phyloP scores from a whole-genome alignment of 257 asterid species.

The Vinca minor region DNA sequence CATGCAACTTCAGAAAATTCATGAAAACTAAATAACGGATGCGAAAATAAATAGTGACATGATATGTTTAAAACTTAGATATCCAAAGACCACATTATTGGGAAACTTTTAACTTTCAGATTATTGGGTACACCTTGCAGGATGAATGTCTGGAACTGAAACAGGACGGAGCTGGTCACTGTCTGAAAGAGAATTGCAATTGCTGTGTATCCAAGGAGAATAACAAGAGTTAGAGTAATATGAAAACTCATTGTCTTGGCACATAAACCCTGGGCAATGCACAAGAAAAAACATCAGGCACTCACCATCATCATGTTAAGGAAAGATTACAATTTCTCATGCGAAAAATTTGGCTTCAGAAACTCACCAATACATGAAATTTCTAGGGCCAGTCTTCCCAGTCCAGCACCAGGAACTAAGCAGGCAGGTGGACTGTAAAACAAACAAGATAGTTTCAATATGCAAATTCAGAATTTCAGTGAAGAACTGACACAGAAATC shows the following conservation, averaged over 20 bases:
- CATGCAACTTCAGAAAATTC: neutral
- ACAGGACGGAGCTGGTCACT: conserved; percentile 87
- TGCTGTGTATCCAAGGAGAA: conserved; percentile 97
- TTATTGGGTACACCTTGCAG: conserved; percentile 70
- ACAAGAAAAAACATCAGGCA: neutral
- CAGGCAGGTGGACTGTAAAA: too few relatives aligned
- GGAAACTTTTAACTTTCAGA: neutral
- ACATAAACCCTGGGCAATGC: conserved; percentile 65
- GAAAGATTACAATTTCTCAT: conserved; percentile 4
- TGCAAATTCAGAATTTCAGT: too few relatives aligned
- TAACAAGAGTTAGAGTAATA: too few relatives aligned
- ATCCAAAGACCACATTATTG: too few relatives aligned
- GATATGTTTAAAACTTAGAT: neutral
- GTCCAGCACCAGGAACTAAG: conserved; percentile 99
- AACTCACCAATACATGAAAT: conserved; percentile 79
- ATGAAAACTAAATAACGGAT: neutral
- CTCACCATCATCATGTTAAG: too few relatives aligned
- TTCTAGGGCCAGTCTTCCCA: conserved; percentile 94
- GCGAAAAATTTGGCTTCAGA: neutral
- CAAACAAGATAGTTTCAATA: too few relatives aligned
- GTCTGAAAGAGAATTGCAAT: conserved; percentile 82
- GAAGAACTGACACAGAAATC: too few relatives aligned
- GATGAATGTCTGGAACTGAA: conserved; percentile 85
- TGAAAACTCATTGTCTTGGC: conserved; percentile 98
- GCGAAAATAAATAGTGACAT: neutral